A percentile compares a stretch with the other conserved stretches of the same genome.
Evolutionary conservation across 768 basidiomycete species (phyloP).

Genomic region (Asterophora lycoperdoides): DNA sequence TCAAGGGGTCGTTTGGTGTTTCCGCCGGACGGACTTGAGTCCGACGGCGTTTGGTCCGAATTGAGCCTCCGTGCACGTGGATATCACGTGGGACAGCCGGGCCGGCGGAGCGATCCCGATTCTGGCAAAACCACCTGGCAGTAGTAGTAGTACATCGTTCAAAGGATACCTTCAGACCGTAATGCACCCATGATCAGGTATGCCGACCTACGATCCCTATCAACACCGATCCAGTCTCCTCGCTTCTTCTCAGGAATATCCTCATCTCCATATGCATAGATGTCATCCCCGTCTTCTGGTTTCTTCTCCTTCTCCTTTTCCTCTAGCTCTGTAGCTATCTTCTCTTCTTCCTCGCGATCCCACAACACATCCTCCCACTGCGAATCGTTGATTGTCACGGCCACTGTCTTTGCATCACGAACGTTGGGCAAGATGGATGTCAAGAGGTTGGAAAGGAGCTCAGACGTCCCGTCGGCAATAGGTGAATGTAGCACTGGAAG

Average conservation of each 20-base stretch:
- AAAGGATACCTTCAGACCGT: conserved; percentile 65
- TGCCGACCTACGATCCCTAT: conserved; percentile 75
- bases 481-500: conserved; percentile 65
- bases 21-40: background rate
- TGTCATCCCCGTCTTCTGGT: conserved; percentile 44
- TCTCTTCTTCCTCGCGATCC: conserved; percentile 64
- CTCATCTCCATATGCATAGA: conserved; percentile 61
- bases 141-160: conserved; percentile 12
- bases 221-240: conserved; percentile 75
- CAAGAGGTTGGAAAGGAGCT: conserved; percentile 70
- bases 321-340: conserved; percentile 19
- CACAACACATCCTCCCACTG: conserved; percentile 82
- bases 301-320: conserved; percentile 19
- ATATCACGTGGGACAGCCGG: conserved; percentile 4
- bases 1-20: background rate
- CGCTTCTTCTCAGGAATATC: conserved; percentile 43
- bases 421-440: conserved; percentile 72
- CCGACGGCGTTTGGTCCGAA: background rate
- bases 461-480: conserved; percentile 62
- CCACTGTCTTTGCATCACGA: conserved; percentile 67
- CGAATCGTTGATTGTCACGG: conserved; percentile 70
- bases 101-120: no score
- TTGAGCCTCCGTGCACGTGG: no score
- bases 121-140: no score
- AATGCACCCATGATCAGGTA: conserved; percentile 76